phyloP scores from a whole-genome alignment of 371 early-diverging fungal species.

The Apophysomyces sp. region DNA sequence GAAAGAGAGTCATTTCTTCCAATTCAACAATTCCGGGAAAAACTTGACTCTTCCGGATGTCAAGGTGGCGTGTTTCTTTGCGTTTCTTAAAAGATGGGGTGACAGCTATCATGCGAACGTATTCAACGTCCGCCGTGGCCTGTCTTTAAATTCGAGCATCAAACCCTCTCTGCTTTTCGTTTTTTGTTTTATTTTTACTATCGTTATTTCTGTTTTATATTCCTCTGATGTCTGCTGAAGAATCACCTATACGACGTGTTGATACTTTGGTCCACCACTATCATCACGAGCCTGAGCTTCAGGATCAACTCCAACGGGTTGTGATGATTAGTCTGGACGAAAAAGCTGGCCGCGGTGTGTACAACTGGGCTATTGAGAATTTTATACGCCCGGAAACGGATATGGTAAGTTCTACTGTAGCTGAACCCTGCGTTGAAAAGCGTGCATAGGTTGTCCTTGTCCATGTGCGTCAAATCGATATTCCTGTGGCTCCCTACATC shows the following conservation, averaged over 20 bases:
- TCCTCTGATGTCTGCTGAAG: not conserved
- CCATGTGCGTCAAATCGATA: slow-evolving; percentile 38
- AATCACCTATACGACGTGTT: not conserved
- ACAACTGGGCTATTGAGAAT: slow-evolving; percentile 48
- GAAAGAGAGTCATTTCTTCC: not conserved
- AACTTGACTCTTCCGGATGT: too few species aligned
- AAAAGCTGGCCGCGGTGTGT: slow-evolving; percentile 29
- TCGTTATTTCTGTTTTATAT: not conserved
- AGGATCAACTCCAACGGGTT: slow-evolving; percentile 25
- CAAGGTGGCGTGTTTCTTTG: too few species aligned
- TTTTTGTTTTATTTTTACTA: not conserved
- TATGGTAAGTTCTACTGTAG: slow-evolving; percentile 18
- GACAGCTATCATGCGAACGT: not conserved
- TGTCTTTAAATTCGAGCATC: not conserved
- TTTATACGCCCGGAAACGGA: slow-evolving; percentile 42
- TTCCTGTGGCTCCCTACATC: slow-evolving; percentile 42
- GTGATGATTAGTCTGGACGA: slow-evolving; percentile 38
- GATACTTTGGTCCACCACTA: slow-evolving; percentile 8
- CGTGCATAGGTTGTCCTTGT: slow-evolving; percentile 18
- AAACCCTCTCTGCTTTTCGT: not conserved
- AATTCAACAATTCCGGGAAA: not conserved
- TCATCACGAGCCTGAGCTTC: slow-evolving; percentile 4
- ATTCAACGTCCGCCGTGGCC: not conserved
- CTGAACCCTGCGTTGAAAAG: not conserved
- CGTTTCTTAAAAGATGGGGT: too few species aligned